Evolutionary conservation across 2,329 filamentous ascomycete species (phyloP).

Genomic region (Ascochyta fabae): DNA sequence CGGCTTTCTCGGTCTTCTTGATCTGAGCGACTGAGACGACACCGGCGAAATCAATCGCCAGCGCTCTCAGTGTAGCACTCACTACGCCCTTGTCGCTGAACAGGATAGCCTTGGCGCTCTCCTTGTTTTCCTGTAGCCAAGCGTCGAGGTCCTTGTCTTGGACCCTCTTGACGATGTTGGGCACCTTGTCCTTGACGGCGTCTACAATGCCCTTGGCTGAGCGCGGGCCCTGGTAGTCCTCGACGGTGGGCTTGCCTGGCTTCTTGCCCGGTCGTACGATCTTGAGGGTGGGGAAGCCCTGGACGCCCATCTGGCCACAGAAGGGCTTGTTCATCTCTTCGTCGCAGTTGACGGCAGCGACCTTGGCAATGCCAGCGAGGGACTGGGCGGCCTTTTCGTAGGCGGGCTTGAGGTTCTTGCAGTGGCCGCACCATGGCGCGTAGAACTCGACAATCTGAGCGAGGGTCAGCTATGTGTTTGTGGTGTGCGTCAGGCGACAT

Average conservation of each 20-base stretch:
- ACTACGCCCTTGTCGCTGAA: conserved; percentile 94
- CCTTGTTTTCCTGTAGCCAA: conserved; percentile 73
- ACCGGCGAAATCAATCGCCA: conserved; percentile 90
- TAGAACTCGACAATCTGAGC: conserved; percentile 70
- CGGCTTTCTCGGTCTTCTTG: conserved; percentile 76
- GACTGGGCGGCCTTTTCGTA: conserved; percentile 93
- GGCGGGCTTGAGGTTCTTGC: conserved; percentile 91
- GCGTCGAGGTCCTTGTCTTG: conserved; percentile 78
- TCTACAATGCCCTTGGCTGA: conserved; percentile 88
- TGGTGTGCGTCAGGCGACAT: conserved; percentile 46
- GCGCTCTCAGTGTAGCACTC: conserved; percentile 78
- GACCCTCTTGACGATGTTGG: conserved; percentile 85
- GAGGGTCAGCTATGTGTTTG: not conserved
- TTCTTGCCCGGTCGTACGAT: conserved; percentile 87
- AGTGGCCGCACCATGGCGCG: conserved; percentile 97
- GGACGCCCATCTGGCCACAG: conserved; percentile 82
- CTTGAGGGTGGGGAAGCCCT: conserved; percentile 96
- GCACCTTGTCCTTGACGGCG: conserved; percentile 83
- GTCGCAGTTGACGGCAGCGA: conserved; percentile 94
- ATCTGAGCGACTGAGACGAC: conserved; percentile 82
- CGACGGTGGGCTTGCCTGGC: conserved; percentile 76
- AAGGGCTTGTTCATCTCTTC: conserved; percentile 89
- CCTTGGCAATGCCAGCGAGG: conserved; percentile 89
- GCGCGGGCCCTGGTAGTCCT: conserved; percentile 88
- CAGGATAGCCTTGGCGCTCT: conserved; percentile 81